Evolutionary conservation across 139 green algal genomes (phyloP), one percentile per base, ranked within the genome.

Genomic region (Tetraselmis chui): DNA sequence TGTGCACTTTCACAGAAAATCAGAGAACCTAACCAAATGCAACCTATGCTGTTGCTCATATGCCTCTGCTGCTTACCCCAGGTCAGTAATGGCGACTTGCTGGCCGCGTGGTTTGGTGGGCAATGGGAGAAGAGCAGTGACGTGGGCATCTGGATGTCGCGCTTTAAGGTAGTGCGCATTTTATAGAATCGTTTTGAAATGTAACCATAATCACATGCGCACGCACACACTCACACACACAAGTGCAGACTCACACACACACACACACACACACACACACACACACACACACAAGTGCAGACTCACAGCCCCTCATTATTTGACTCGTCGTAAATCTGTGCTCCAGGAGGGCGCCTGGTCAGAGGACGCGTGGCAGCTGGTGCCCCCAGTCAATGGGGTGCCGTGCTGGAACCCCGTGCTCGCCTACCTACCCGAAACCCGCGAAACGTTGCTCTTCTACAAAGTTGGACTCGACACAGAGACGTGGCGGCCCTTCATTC

Each of bases 391-490:
- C 28, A 80, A 80, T 29, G 28, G 2, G 2, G 28, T 80, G n/a
- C 77, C 77, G 28, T 59, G 29, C 28, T 80, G 77, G 77, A 80
- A 80, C 29, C 77, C 77, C 28, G 77, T 80, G 77, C 77, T 80
- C 28, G 45, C 58, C 77, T 5, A 32, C 28, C 31, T 32, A 2
- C 31, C 24, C 28, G 77, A 2, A 18, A 32, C 24, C 77, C 11
- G 45, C 45, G 77, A 80, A 18, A 32, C 32, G 2, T 31, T 80
- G 28, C 28, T 80, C 27, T 80, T 80, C 28, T 80, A 80, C 77
- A 80, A 80, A 58, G 32, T 32, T 2, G 77, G 77, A 2, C 45
- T 31, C 28, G 58, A 80, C 77, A 31, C 77, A 5, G 29, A 80
- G 28, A 32, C 28, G n/a, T 80, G 77, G 77, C 31, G 32, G 23